These are phyloP conservation scores for Tolypocladium guangdongense DNA, from an alignment of 2,329 filamentous ascomycete species.

Conservation along the genomic window DNA sequence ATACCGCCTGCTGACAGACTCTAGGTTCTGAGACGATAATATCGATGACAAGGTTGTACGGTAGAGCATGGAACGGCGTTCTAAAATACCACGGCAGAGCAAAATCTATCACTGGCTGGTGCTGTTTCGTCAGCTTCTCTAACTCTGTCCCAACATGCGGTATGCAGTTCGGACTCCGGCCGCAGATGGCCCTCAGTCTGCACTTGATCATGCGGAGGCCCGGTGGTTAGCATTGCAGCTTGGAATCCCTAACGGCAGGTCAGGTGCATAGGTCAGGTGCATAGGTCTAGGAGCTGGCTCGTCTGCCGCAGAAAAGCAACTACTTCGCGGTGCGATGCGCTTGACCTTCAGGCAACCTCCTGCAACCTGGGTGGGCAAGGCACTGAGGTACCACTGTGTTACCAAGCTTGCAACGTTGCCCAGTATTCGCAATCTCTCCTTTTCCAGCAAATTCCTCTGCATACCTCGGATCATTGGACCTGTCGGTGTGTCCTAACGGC, in stretches of 20 bases:
- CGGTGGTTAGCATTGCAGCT: neutral
- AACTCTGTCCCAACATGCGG: neutral
- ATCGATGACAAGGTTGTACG: neutral
- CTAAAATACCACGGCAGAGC: conserved; percentile 5
- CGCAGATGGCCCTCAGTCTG: neutral
- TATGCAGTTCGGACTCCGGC: neutral
- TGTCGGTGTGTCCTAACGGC: neutral
- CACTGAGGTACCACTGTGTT: neutral
- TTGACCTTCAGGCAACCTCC: neutral
- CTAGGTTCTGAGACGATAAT: conserved; percentile 21
- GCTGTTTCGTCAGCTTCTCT: neutral
- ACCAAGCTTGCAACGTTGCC: neutral
- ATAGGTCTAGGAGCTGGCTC: neutral
- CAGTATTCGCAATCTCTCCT: neutral
- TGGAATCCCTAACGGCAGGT: neutral
- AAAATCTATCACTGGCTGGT: neutral
- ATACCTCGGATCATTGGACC: neutral
- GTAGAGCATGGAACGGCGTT: conserved; percentile 8
- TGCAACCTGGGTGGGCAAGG: neutral
- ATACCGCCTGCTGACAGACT: conserved; percentile 5
- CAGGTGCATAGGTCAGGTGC: neutral
- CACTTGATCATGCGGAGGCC: neutral
- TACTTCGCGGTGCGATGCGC: neutral
- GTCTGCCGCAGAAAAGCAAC: no score
- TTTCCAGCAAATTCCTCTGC: neutral